phyloP scores from a whole-genome alignment of 768 basidiomycete genomes.

The Mycena venus region DNA sequence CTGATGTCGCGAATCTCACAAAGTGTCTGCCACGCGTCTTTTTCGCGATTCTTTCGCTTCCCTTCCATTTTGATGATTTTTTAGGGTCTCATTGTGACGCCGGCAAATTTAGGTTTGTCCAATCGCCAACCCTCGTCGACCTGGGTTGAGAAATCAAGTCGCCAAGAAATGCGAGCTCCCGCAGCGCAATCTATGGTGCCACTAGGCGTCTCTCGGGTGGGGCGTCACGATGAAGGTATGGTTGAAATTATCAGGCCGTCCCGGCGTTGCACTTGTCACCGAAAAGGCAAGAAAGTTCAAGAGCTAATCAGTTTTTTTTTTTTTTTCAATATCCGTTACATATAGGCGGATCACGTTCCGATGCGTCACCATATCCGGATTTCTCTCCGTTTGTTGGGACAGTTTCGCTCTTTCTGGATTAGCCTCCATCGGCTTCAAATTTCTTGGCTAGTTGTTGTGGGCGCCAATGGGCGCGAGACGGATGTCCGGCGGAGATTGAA shows the following conservation, averaged over 20 bases:
- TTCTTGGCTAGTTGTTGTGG: neutral
- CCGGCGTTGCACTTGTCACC: neutral
- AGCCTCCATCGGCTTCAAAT: neutral
- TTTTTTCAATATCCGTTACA: too few species aligned
- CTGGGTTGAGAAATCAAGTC: neutral
- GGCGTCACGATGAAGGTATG: too few species aligned
- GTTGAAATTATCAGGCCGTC: too few species aligned
- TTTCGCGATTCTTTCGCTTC: neutral
- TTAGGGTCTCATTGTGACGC: neutral
- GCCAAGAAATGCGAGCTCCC: neutral
- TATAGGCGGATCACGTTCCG: neutral
- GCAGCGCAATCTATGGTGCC: neutral
- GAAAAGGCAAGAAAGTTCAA: neutral
- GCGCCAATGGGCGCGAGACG: neutral
- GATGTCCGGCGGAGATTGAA: neutral
- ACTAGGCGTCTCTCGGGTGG: too few species aligned
- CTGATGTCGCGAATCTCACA: neutral
- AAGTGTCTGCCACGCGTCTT: neutral
- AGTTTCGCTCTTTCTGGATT: neutral
- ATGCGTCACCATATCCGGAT: neutral
- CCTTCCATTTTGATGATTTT: neutral
- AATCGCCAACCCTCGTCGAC: neutral
- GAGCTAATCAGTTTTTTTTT: neutral
- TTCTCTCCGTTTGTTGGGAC: neutral
- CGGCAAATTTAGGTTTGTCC: constrained; percentile 16